A percentile compares a stretch with the other conserved stretches of the same genome.
Conservation (phyloP, 2,329 filamentous ascomycete species). For the Fusarium subtropicale region DNA sequence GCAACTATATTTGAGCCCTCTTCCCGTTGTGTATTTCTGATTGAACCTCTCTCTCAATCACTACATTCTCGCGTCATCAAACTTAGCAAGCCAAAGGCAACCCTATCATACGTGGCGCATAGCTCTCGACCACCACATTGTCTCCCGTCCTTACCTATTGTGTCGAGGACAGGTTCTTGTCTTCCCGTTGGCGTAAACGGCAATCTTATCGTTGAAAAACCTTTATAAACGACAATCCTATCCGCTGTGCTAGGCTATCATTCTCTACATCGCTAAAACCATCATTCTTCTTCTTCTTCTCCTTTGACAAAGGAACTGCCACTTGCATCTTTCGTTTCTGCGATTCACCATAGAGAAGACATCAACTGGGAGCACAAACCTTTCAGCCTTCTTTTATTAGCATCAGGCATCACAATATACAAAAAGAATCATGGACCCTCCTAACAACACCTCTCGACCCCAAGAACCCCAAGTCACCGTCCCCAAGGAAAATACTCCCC, state of each 20-base stretch:
- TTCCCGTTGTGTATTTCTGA: background rate
- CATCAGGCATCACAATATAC: background rate
- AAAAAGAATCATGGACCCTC: constrained; percentile 30
- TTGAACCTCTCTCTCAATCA: constrained; percentile 8
- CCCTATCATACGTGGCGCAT: constrained; percentile 34
- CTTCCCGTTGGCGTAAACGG: constrained; percentile 29
- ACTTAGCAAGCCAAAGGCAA: constrained; percentile 20
- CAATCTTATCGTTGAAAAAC: constrained; percentile 12
- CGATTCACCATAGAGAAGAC: background rate
- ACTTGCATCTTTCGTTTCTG: background rate
- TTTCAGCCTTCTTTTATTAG: background rate
- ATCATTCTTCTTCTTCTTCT: constrained; percentile 1
- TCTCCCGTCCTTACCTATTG: constrained; percentile 32
- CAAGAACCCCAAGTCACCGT: constrained; percentile 25
- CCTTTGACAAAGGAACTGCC: background rate
- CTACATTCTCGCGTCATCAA: constrained; percentile 13
- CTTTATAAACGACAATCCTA: constrained; percentile 29
- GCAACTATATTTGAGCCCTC: constrained; percentile 33
- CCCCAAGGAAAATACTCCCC: constrained; percentile 46
- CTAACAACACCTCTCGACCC: constrained; percentile 28
- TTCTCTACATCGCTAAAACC: constrained; percentile 1
- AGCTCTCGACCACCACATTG: constrained; percentile 35
- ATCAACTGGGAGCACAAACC: background rate
- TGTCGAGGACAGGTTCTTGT: constrained; percentile 31
- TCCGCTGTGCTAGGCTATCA: constrained; percentile 4